These are phyloP conservation scores for Triticum turgidum DNA, from an alignment of 176 grass and related monocot species.

Conservation along the genomic window DNA sequence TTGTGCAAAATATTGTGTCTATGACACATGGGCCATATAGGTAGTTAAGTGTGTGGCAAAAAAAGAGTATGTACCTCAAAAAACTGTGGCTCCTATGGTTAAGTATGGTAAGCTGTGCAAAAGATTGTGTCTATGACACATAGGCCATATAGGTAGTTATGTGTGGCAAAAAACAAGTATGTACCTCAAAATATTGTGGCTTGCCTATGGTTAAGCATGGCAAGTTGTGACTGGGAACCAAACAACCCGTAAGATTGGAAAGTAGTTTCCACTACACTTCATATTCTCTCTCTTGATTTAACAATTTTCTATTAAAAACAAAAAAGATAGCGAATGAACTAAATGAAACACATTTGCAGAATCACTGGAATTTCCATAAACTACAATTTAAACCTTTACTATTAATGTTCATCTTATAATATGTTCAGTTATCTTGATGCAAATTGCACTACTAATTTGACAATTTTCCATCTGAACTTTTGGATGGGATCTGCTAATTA, in stretches of 20 bases:
- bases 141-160: too few relatives aligned
- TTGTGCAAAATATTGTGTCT: not conserved
- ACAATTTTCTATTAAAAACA: not conserved
- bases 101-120: too few relatives aligned
- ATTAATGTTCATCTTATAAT: not conserved
- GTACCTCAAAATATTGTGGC: not conserved
- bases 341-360: conserved; percentile 21
- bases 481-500: conserved; percentile 1
- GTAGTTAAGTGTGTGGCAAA: not conserved
- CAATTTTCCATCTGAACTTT: not conserved
- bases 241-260: not conserved
- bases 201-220: not conserved
- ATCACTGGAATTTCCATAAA: not conserved
- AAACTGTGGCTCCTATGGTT: too few relatives aligned
- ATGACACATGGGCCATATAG: not conserved
- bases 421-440: conserved; percentile 15
- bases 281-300: not conserved
- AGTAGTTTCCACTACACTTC: not conserved
- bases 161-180: not conserved
- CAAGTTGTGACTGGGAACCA: not conserved
- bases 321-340: not conserved
- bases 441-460: not conserved
- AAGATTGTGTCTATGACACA: too few relatives aligned
- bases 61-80: not conserved
- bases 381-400: not conserved